Evolutionary conservation across 139 green algal species (phyloP).

Genomic region (Coelastrella sp.): DNA sequence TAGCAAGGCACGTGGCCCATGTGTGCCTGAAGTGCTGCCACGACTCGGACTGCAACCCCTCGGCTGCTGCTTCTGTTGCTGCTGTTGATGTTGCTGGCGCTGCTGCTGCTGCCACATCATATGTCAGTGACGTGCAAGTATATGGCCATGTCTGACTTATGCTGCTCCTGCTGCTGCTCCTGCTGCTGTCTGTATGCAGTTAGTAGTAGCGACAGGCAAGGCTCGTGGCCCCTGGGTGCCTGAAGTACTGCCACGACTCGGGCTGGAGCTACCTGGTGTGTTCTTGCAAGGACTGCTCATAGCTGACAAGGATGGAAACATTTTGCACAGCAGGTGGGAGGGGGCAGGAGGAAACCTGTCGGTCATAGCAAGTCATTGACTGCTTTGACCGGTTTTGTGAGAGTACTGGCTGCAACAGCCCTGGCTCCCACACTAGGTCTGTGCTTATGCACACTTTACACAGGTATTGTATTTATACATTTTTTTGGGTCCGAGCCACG

Average conservation of each 20-base stretch:
- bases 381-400: too few species aligned
- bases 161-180: background rate
- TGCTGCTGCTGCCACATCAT: too few species aligned
- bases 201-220: constrained; percentile 88
- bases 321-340: constrained; percentile 56
- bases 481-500: too few species aligned
- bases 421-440: too few species aligned
- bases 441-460: too few species aligned
- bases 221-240: constrained; percentile 77
- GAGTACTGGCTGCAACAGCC: too few species aligned
- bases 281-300: constrained; percentile 83
- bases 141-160: background rate
- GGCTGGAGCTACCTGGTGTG: constrained; percentile 55
- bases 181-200: constrained; percentile 51
- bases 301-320: constrained; percentile 57
- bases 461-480: too few species aligned
- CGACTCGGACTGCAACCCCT: too few species aligned
- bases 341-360: background rate
- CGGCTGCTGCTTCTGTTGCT: background rate
- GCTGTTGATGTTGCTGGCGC: too few species aligned
- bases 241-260: constrained; percentile 62
- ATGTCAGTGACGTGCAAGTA: background rate
- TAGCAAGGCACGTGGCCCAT: too few species aligned
- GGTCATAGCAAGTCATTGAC: too few species aligned
- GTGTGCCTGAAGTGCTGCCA: too few species aligned